Percentiles rank a stretch among this genome's conserved stretches.
Evolutionary conservation across 2,329 filamentous ascomycete genomes (phyloP).

Genomic region (Trichoderma koningii): DNA sequence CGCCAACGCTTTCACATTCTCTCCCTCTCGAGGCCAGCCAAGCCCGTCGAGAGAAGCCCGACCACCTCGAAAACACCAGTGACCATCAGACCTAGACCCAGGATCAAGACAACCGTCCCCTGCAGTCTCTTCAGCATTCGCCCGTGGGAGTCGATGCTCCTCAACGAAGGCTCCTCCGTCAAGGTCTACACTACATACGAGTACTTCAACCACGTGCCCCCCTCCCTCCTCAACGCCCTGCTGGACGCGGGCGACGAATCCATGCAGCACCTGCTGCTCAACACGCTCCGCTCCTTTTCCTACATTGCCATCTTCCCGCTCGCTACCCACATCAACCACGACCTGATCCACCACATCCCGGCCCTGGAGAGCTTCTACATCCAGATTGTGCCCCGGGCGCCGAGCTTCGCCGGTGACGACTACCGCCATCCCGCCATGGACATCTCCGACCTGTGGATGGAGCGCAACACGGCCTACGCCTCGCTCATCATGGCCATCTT

Average conservation of each 20-base stretch:
- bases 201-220: slow-evolving; percentile 66
- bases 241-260: slow-evolving; percentile 46
- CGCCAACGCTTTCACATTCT: slow-evolving; percentile 64
- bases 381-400: slow-evolving; percentile 48
- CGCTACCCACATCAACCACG: slow-evolving; percentile 57
- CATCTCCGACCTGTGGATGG: slow-evolving; percentile 53
- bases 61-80: not conserved
- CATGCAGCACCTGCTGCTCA: slow-evolving; percentile 39
- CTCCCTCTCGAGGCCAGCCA: slow-evolving; percentile 43
- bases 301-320: slow-evolving; percentile 71
- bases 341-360: slow-evolving; percentile 51
- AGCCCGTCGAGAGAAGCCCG: not conserved
- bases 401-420: slow-evolving; percentile 40
- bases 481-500: slow-evolving; percentile 48
- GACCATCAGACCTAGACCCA: not conserved
- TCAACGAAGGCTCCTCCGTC: slow-evolving; percentile 78
- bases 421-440: slow-evolving; percentile 46
- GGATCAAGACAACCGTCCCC: slow-evolving; percentile 29
- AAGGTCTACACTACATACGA: slow-evolving; percentile 71
- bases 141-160: slow-evolving; percentile 64
- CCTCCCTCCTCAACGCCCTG: slow-evolving; percentile 60
- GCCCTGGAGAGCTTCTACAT: slow-evolving; percentile 56
- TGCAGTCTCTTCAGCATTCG: slow-evolving; percentile 57
- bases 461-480: slow-evolving; percentile 54
- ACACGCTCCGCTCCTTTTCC: slow-evolving; percentile 51